Base-by-base conservation (phyloP, 1,139 yeast genomes). In the Saccharomycopsis phalli region DNA sequence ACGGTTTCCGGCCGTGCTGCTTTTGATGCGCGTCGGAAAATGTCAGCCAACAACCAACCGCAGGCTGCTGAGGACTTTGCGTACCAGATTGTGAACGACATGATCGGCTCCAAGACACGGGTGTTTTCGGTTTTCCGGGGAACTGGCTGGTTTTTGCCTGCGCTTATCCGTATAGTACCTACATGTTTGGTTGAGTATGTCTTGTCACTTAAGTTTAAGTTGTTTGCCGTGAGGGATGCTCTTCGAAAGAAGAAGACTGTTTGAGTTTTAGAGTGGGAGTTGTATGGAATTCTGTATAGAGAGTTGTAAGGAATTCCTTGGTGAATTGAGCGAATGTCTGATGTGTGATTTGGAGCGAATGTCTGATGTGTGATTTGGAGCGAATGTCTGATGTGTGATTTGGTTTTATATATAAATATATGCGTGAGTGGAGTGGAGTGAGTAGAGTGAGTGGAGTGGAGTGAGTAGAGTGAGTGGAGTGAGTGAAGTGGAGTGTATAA, bases 11-110 rank as follows among this genome's bases (percentile, higher is more conserved):
- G 78, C 48, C 58, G 56, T 19, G 65, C 59, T 20, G 71, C 79
- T 0, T 61, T 80, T 45, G 60, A 56, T 21, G 62, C 57, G 35
- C 68, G 93, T 57, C 71, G 74, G 51, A 59, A 65, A 40, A 75
- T 82, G 82, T 77, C 86, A 0, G 68, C 58, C 31, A 64, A 70
- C 38, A 74, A 74, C 56, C 58, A 60, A 17, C 91, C 93, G 19
- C 74, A 77, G 71, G 47, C 62, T 1, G 69, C 87, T 0, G 73
- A 66, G 7, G 58, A 44, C 0, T 82, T 75, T 53, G 87, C 88
- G 2, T 51, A 51, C 27, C 57, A 64, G 41, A 76, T 81, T 1
- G 74, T 72, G 13, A 53, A 59, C 37, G 83, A 76, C 51, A 61
- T 71, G 20, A 48, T 59, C 37, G 52, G 53, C 2, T 68, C 68